Conservation (phyloP, 129 eudicot species). For the Heracleum sosnowskyi region DNA sequence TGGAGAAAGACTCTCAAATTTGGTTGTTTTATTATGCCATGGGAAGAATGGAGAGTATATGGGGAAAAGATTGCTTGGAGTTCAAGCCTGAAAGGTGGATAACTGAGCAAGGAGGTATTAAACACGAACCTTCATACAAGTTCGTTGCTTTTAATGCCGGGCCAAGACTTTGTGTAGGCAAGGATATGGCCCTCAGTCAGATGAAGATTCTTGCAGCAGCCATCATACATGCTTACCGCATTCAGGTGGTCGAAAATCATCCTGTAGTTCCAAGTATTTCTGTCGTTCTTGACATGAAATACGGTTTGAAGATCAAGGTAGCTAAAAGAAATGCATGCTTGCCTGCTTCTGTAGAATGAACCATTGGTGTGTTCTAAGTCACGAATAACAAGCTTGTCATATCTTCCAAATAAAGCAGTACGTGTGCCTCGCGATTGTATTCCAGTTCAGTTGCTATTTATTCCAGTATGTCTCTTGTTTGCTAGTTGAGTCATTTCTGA, state of each 20-base stretch:
- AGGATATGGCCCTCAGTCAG: conserved; percentile 1
- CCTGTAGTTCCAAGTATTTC: background rate
- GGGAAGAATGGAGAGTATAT: conserved; percentile 11
- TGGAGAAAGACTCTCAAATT: background rate
- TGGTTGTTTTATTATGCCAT: background rate
- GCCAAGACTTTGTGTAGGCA: conserved; percentile 10
- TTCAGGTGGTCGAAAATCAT: background rate
- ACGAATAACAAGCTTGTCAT: background rate
- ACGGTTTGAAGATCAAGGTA: background rate
- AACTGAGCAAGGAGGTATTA: background rate
- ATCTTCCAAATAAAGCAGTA: no score
- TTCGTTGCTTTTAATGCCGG: conserved; percentile 6
- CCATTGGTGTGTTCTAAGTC: background rate
- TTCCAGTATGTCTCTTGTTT: no score
- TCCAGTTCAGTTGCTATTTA: no score
- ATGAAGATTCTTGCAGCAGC: background rate
- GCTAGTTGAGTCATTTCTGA: no score
- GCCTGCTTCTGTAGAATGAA: background rate
- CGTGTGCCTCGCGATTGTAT: no score
- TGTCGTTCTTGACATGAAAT: background rate
- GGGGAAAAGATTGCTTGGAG: conserved; percentile 4
- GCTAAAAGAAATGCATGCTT: background rate
- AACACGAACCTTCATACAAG: conserved; percentile 5
- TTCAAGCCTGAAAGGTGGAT: background rate
- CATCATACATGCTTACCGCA: background rate